Percentiles rank a stretch among this genome's conserved stretches.
Evolutionary conservation across 202 grass and related monocot genomes (phyloP).

Genomic region (Bolboschoenoplectus hybrid): DNA sequence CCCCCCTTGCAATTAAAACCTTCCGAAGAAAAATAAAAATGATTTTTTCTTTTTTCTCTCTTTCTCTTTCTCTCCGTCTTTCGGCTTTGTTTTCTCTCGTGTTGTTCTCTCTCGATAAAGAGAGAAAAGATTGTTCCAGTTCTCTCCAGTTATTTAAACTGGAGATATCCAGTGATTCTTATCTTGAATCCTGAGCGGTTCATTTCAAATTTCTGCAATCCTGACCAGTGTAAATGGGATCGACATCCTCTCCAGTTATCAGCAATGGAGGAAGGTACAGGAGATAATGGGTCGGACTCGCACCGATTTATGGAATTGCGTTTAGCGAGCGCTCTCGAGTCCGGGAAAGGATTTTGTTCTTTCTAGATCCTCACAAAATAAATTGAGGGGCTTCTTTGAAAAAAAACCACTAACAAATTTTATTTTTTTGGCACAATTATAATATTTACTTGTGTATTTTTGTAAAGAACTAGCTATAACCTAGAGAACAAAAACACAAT

Average conservation of each 20-base stretch:
- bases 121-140: background rate
- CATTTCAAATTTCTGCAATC: conserved; percentile 30
- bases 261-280: background rate
- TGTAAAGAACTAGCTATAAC: background rate
- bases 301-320: conserved; percentile 39
- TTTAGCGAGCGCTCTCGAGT: conserved; percentile 38
- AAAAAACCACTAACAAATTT: background rate
- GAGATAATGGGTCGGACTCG: conserved; percentile 39
- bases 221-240: background rate
- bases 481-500: background rate
- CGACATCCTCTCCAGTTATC: background rate
- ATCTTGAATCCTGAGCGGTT: background rate
- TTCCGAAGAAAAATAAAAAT: conserved; percentile 2
- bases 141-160: background rate
- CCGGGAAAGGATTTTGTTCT: conserved; percentile 23
- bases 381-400: background rate
- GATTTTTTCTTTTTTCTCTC: background rate
- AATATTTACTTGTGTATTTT: background rate
- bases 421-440: background rate
- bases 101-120: conserved; percentile 5
- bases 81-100: background rate
- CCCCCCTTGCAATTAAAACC: background rate
- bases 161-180: background rate
- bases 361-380: conserved; percentile 11
- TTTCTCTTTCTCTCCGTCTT: background rate